phyloP scores from a whole-genome alignment of 345 rosid genomes.

The Camelina hispida region DNA sequence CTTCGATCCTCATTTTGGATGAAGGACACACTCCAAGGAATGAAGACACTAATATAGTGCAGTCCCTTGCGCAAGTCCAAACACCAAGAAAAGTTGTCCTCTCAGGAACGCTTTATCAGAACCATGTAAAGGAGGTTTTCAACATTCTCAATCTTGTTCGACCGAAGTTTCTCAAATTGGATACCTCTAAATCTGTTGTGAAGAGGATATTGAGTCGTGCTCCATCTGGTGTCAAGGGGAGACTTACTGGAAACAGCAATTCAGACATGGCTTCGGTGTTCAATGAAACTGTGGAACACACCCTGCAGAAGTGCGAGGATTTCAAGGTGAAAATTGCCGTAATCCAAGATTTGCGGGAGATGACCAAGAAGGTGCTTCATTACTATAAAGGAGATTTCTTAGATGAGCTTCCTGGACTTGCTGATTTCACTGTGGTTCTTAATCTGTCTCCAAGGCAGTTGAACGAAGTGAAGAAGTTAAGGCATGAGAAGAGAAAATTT shows the following conservation, averaged over 20 bases:
- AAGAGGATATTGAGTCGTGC: constrained; percentile 77
- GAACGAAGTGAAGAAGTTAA: constrained; percentile 63
- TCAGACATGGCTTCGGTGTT: constrained; percentile 60
- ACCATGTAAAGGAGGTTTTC: constrained; percentile 93
- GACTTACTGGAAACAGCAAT: constrained; percentile 50
- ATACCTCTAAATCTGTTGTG: constrained; percentile 56
- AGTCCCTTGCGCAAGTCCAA: constrained; percentile 84
- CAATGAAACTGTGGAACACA: constrained; percentile 79
- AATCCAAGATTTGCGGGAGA: constrained; percentile 86
- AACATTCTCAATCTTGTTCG: constrained; percentile 86
- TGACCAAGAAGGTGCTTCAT: constrained; percentile 89
- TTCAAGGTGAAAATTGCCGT: constrained; percentile 65
- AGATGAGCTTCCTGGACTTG: constrained; percentile 96
- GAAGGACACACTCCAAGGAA: constrained; percentile 99
- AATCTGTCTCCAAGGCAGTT: constrained; percentile 68
- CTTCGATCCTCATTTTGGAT: constrained; percentile 85
- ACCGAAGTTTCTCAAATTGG: constrained; percentile 77
- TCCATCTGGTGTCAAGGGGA: constrained; percentile 56
- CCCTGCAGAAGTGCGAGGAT: constrained; percentile 73
- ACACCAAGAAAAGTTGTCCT: constrained; percentile 90
- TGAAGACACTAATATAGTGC: constrained; percentile 75
- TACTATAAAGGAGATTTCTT: constrained; percentile 96
- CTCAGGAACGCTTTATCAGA: constrained; percentile 94
- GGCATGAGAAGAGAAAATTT: constrained; percentile 54
- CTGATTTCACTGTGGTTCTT: constrained; percentile 81